A percentile compares a stretch with the other conserved stretches of the same genome.
Conservation (phyloP, 192 early-diverging fungal species). For the Mortierella claussenii region DNA sequence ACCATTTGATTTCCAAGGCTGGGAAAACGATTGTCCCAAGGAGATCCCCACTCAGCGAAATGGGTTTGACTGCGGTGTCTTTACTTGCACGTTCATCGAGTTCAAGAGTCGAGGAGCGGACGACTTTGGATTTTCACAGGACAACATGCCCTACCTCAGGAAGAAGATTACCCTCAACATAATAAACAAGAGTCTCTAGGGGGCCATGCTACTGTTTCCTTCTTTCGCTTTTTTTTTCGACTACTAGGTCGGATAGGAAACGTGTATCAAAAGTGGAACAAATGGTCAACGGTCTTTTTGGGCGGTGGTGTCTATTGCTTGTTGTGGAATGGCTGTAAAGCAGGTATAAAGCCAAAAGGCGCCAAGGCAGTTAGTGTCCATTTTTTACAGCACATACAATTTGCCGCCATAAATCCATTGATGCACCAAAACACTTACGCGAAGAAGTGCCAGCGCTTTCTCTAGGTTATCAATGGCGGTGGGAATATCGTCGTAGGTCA, state of each 20-base stretch:
- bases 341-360: not conserved
- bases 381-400: not conserved
- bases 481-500: constrained; percentile 93
- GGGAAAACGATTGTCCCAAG: constrained; percentile 70
- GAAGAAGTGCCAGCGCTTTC: constrained; percentile 67
- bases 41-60: constrained; percentile 87
- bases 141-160: constrained; percentile 77
- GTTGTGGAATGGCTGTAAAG: constrained; percentile 26
- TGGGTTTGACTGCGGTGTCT: constrained; percentile 95
- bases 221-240: no score
- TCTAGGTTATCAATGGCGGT: constrained; percentile 84
- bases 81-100: constrained; percentile 91
- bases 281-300: not conserved
- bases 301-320: constrained; percentile 19
- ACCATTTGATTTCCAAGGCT: constrained; percentile 69
- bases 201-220: no score
- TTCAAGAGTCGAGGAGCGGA: constrained; percentile 65
- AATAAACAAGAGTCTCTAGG: constrained; percentile 36
- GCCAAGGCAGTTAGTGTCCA: not conserved
- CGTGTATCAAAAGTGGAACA: not conserved
- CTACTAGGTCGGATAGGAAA: no score
- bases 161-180: constrained; percentile 84
- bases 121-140: constrained; percentile 77
- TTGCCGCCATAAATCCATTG: not conserved
- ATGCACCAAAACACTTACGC: constrained; percentile 27